Conservation (phyloP, 148 eudicot species). For the Oxyria digyna region DNA sequence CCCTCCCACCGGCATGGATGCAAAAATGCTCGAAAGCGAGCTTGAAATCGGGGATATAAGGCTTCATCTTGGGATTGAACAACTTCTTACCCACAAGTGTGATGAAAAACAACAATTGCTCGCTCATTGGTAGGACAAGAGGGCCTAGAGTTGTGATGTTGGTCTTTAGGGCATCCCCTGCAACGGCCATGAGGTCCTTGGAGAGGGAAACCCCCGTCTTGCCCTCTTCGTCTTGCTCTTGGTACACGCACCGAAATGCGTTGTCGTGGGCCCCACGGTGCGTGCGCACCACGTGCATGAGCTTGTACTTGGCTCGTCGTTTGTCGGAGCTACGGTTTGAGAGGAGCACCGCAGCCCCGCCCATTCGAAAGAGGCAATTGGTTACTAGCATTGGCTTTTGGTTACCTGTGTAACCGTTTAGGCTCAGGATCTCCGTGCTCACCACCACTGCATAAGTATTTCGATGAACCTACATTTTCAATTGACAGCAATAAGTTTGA, state of each 20-base stretch:
- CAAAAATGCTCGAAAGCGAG: slow-evolving; percentile 11
- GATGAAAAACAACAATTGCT: slow-evolving; percentile 1
- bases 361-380: too few relatives aligned
- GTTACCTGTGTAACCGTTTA: too few relatives aligned
- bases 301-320: slow-evolving; percentile 6
- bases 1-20: too few relatives aligned
- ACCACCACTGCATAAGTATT: too few relatives aligned
- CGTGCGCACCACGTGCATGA: slow-evolving; percentile 6
- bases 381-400: too few relatives aligned
- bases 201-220: too few relatives aligned
- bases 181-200: too few relatives aligned
- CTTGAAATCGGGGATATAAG: slow-evolving; percentile 8
- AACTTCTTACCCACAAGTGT: slow-evolving; percentile 3
- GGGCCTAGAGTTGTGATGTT: slow-evolving; percentile 10
- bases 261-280: slow-evolving; percentile 3
- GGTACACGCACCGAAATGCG: slow-evolving; percentile 8
- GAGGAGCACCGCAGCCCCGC: too few relatives aligned
- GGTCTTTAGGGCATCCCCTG: too few relatives aligned
- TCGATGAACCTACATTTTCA: too few relatives aligned
- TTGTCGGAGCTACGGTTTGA: neutral
- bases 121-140: slow-evolving; percentile 5
- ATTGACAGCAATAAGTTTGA: too few relatives aligned
- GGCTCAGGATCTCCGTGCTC: too few relatives aligned
- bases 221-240: slow-evolving; percentile 5
- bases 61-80: neutral